Percentiles rank a stretch among this genome's conserved stretches.
phyloP scores from a whole-genome alignment of 1,284 basidiomycete species.

The Phellopilus nigrolimitatus region DNA sequence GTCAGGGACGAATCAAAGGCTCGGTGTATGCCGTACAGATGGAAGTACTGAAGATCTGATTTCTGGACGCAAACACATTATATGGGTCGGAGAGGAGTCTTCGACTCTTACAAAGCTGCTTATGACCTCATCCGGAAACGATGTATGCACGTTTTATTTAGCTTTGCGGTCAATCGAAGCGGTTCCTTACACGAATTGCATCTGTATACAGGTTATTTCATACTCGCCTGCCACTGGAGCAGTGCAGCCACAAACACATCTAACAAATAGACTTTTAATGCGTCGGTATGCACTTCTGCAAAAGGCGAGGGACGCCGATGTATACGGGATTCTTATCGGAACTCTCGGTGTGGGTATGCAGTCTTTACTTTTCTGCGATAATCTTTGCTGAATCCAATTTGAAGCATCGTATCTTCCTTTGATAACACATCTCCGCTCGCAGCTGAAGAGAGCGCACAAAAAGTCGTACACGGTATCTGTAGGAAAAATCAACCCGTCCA shows the following conservation, averaged over 20 bases:
- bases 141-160: slow-evolving; percentile 34
- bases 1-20: slow-evolving; percentile 34
- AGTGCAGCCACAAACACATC: slow-evolving; percentile 53
- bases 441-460: slow-evolving; percentile 64
- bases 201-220: slow-evolving; percentile 57
- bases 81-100: slow-evolving; percentile 85
- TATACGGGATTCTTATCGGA: slow-evolving; percentile 93
- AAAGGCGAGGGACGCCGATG: slow-evolving; percentile 87
- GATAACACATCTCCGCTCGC: slow-evolving; percentile 67
- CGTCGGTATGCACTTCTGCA: slow-evolving; percentile 86
- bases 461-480: slow-evolving; percentile 96
- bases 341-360: slow-evolving; percentile 82
- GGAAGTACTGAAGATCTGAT: neutral
- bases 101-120: slow-evolving; percentile 83
- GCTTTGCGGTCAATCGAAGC: slow-evolving; percentile 33
- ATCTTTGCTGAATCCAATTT: slow-evolving; percentile 16
- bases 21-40: slow-evolving; percentile 46
- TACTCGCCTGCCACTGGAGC: slow-evolving; percentile 62
- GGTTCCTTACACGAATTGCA: neutral
- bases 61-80: slow-evolving; percentile 36
- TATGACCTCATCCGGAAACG: slow-evolving; percentile 53
- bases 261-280: slow-evolving; percentile 86
- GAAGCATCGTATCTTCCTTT: slow-evolving; percentile 79
- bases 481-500: slow-evolving; percentile 93
- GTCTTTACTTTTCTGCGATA: slow-evolving; percentile 20